Evolutionary conservation across 2,329 filamentous ascomycete genomes (phyloP).

Genomic region (Botrytis sinoallii): DNA sequence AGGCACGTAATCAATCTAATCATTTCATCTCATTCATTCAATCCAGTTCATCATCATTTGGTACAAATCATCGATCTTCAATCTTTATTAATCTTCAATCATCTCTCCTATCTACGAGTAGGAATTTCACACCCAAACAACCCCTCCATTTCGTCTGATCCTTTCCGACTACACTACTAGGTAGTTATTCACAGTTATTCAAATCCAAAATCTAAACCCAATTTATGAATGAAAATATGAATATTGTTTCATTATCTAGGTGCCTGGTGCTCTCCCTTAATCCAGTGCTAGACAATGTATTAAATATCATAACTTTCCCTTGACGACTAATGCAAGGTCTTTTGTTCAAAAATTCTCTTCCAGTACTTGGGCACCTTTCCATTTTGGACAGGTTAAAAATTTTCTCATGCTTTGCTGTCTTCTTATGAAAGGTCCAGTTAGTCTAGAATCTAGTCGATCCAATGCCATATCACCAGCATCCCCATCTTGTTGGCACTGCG

Average conservation of each 20-base stretch:
- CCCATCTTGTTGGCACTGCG: slow-evolving; percentile 20
- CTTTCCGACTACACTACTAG: not conserved
- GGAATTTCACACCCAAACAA: not conserved
- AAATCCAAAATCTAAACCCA: not conserved
- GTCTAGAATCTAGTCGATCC: slow-evolving; percentile 5
- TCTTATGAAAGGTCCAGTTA: slow-evolving; percentile 1
- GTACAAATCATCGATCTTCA: not conserved
- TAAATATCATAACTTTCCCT: not conserved
- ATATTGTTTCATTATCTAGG: not conserved
- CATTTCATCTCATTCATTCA: not conserved
- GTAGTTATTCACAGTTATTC: not conserved
- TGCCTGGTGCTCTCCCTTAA: not conserved
- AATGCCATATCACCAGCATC: slow-evolving; percentile 13
- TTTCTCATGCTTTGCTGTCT: slow-evolving; percentile 16
- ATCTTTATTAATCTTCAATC: not conserved
- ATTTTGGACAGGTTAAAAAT: not conserved
- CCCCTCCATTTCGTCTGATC: slow-evolving; percentile 4
- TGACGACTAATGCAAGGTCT: not conserved
- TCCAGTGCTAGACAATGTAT: not conserved
- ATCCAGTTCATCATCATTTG: not conserved
- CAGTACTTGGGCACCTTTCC: not conserved
- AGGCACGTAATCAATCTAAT: not conserved
- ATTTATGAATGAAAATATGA: not conserved
- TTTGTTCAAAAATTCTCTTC: slow-evolving; percentile 1
- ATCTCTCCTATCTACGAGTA: not conserved